Evolutionary conservation across 2,329 filamentous ascomycete genomes (phyloP).

Genomic region (Claviceps sp.): DNA sequence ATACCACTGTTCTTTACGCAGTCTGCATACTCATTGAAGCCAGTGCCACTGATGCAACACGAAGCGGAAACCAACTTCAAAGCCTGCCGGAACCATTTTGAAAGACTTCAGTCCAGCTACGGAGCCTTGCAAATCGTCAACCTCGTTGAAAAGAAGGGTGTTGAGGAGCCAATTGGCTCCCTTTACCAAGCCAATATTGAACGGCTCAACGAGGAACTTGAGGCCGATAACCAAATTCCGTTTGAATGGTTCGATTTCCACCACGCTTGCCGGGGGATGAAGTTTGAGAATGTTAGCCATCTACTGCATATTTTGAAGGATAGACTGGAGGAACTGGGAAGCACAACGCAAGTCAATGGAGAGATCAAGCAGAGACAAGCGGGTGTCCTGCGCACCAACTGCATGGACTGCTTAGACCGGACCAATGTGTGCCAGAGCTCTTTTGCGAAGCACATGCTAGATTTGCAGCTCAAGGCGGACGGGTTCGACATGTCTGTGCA

Average conservation of each 20-base stretch:
- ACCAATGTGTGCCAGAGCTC: conserved; percentile 95
- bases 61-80: conserved; percentile 64
- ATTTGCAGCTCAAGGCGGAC: conserved; percentile 62
- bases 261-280: conserved; percentile 84
- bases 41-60: conserved; percentile 68
- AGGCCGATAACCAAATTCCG: conserved; percentile 25
- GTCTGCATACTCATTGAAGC: conserved; percentile 85
- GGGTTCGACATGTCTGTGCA: conserved; percentile 66
- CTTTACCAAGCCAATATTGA: conserved; percentile 59
- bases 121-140: conserved; percentile 67
- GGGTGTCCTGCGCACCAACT: conserved; percentile 85
- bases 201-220: conserved; percentile 49
- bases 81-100: conserved; percentile 72
- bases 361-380: conserved; percentile 39
- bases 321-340: conserved; percentile 57
- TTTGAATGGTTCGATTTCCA: conserved; percentile 99
- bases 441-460: conserved; percentile 70
- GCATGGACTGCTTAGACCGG: conserved; percentile 94
- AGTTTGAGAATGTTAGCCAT: conserved; percentile 83
- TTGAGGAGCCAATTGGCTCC: conserved; percentile 66
- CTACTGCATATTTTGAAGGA: conserved; percentile 58
- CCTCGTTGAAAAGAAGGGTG: conserved; percentile 77
- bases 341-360: conserved; percentile 45
- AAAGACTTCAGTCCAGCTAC: conserved; percentile 54
- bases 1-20: conserved; percentile 95